Evolutionary conservation across 345 rosid species (phyloP).

Genomic region (Zanthoxylum bungeanum): DNA sequence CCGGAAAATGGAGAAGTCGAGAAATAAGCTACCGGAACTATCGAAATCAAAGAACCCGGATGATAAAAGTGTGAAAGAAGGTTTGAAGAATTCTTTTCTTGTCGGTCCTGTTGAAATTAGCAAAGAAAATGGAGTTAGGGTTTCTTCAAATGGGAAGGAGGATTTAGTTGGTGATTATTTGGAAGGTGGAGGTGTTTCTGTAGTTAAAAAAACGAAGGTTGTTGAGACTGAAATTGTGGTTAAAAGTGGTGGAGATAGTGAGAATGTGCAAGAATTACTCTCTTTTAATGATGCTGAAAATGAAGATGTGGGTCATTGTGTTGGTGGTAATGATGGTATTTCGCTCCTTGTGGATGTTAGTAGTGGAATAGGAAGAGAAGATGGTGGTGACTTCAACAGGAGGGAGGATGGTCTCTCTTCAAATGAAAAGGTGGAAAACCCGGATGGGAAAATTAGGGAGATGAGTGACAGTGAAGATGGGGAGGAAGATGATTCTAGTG

Average conservation of each 20-base stretch:
- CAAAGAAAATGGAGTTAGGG: conserved; percentile 41
- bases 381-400: not conserved
- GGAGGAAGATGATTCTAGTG: conserved; percentile 31
- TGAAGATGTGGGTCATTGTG: not conserved
- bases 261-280: conserved; percentile 55
- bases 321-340: conserved; percentile 13
- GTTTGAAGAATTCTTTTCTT: not conserved
- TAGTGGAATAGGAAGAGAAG: conserved; percentile 1
- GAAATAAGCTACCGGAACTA: conserved; percentile 15
- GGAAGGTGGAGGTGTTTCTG: conserved; percentile 7
- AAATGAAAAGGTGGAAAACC: conserved; percentile 13
- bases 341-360: conserved; percentile 17
- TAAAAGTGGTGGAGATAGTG: conserved; percentile 16
- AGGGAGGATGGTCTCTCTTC: conserved; percentile 9
- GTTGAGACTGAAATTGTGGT: conserved; percentile 17
- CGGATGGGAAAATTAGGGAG: conserved; percentile 13
- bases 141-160: conserved; percentile 37
- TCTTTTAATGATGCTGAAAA: conserved; percentile 37
- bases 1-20: conserved; percentile 26
- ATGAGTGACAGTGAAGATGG: conserved; percentile 9
- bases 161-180: conserved; percentile 8
- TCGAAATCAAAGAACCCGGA: conserved; percentile 17
- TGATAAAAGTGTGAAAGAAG: conserved; percentile 19
- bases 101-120: conserved; percentile 3
- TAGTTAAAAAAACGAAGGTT: not conserved